A percentile compares a stretch with the other conserved stretches of the same genome.
These are phyloP conservation scores for Ceraceosorus guamensis DNA, from an alignment of 1,284 basidiomycete genomes.

Conservation along the genomic window DNA sequence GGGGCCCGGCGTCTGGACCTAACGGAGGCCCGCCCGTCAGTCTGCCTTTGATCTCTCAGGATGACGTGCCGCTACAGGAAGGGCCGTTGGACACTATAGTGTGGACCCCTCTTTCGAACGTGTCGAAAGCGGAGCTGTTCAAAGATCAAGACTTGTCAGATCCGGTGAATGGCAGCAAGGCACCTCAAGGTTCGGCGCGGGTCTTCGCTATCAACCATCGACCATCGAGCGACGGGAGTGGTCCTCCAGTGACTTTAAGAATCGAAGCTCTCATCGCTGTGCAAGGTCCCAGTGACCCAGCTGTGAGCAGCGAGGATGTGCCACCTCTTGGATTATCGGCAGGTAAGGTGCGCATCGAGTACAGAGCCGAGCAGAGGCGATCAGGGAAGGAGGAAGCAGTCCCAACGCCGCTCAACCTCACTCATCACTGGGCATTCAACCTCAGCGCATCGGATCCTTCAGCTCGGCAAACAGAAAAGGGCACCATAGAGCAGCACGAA, in stretches of 20 bases:
- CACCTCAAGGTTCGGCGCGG: conserved; percentile 1
- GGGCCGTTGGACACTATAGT: conserved; percentile 37
- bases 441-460: conserved; percentile 16
- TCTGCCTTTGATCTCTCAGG: not conserved
- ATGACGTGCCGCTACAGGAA: conserved; percentile 9
- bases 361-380: conserved; percentile 28
- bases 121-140: no score
- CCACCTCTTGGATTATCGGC: conserved; percentile 17
- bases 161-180: not conserved
- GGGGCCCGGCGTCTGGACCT: conserved; percentile 26
- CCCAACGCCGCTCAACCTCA: conserved; percentile 40
- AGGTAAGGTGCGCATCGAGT: conserved; percentile 28
- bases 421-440: conserved; percentile 47
- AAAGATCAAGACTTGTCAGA: conserved; percentile 11
- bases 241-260: conserved; percentile 32
- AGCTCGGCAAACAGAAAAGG: not conserved
- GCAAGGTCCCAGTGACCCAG: conserved; percentile 1
- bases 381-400: no score
- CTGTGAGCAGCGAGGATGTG: conserved; percentile 1
- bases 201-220: conserved; percentile 31
- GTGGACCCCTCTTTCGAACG: conserved; percentile 19
- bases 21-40: conserved; percentile 9
- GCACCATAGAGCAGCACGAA: conserved; percentile 24
- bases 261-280: conserved; percentile 33
- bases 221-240: conserved; percentile 33